Conservation (phyloP, 2,329 filamentous ascomycete species). For the Aschersonia sp. region DNA sequence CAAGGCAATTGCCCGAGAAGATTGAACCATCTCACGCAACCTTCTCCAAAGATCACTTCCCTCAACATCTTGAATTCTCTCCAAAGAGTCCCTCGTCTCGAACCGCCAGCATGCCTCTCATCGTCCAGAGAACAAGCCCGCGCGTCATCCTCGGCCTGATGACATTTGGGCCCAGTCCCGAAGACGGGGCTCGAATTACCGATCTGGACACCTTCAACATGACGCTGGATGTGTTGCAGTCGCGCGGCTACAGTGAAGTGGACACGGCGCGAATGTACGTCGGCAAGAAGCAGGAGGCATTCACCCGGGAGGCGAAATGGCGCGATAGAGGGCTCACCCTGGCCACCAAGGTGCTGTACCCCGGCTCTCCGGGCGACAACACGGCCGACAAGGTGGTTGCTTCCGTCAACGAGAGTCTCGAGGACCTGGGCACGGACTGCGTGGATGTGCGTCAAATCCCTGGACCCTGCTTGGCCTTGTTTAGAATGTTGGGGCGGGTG, state of each 20-base stretch:
- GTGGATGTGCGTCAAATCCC: conserved; percentile 42
- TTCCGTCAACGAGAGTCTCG: conserved; percentile 52
- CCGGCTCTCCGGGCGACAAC: conserved; percentile 16
- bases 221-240: conserved; percentile 60
- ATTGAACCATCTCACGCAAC: too few species aligned
- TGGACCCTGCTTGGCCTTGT: neutral
- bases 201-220: conserved; percentile 50
- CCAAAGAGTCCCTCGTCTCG: neutral
- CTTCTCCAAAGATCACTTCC: too few species aligned
- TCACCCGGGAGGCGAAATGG: conserved; percentile 61
- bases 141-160: conserved; percentile 73
- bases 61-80: too few species aligned
- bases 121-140: conserved; percentile 33
- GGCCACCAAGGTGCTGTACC: conserved; percentile 65
- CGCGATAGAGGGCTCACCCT: conserved; percentile 62
- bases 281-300: conserved; percentile 61
- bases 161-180: conserved; percentile 60
- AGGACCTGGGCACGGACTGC: conserved; percentile 56
- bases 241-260: conserved; percentile 68
- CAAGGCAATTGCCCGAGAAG: too few species aligned
- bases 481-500: too few species aligned
- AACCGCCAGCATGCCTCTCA: conserved; percentile 28
- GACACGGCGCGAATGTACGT: conserved; percentile 72
- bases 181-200: conserved; percentile 56
- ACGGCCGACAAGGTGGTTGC: conserved; percentile 47